Base-by-base conservation (phyloP, 1,284 basidiomycete species). In the Gastroboletus turbinatus region DNA sequence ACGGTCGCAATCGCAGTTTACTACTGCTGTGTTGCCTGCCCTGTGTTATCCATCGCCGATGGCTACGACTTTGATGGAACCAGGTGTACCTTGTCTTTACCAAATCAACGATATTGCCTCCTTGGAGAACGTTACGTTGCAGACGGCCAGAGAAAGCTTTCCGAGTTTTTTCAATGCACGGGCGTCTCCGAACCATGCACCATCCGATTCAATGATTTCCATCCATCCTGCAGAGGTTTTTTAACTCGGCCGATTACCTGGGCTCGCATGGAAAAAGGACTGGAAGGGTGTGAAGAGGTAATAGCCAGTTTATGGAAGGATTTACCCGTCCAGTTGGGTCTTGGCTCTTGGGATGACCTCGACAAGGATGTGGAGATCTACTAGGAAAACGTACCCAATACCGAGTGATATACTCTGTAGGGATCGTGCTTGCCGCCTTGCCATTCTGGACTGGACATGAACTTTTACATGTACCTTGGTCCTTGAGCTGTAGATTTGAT, bases 21-120 rank as follows among this genome's bases (percentile, higher is more conserved):
- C 30, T 21, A 55, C 40, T 55, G 56, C 40, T 59, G 50, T 21
- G 11, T 55, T 23, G 25, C 47, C 13, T 60, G 60, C 33, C 50
- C 50, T 9, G 29, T n/a, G 11, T 42, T 10, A 27, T 19, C 21
- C 40, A 59, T 60, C 36, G 2, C 16, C 5, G 44, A 56, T 25
- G 60, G 60, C 4, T 62, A 60, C 19, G 60, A 62, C 10, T 50
- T 36, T 29, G 19, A 51, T 1, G 57, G 40, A 7, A 16, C 23
- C 5, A 43, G 7, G 29, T 30, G 29, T 11, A 30, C 29, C 7
- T 29, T 29, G 27, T 29, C 7, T 47, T 62, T 6, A 62, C 56
- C 33, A 5, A 51, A 29, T 11, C 49, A 59, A 29, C 55, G 33
- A 16, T 32, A 27, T 5, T 53, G 59, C 39, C 8, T 58, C 14